A percentile compares a stretch with the other conserved stretches of the same genome.
phyloP scores from a whole-genome alignment of 2,329 filamentous ascomycete species.

The Cercospora brassicicola region DNA sequence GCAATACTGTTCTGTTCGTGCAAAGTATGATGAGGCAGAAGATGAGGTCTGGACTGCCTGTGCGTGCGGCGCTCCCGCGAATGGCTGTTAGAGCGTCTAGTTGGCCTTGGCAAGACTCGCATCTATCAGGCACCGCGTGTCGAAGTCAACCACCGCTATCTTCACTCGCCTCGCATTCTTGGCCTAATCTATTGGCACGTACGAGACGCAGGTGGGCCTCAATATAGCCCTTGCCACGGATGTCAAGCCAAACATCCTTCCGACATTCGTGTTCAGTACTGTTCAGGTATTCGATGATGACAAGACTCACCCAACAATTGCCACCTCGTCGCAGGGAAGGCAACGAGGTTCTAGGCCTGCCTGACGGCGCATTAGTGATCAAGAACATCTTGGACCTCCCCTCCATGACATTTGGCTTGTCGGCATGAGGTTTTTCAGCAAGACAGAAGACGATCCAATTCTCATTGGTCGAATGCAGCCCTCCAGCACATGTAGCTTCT shows the following conservation, averaged over 20 bases:
- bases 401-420: background rate
- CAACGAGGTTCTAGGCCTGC: background rate
- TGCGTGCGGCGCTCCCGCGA: background rate
- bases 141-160: background rate
- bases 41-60: background rate
- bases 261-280: background rate
- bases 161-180: background rate
- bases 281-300: background rate
- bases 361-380: background rate
- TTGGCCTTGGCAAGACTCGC: background rate
- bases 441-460: background rate
- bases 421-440: background rate
- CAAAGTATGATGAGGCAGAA: background rate
- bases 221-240: background rate
- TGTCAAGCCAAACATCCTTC: background rate
- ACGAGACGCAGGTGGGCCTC: background rate
- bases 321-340: background rate
- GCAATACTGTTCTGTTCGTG: background rate
- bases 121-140: background rate
- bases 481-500: background rate
- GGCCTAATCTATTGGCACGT: background rate
- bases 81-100: background rate
- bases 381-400: background rate
- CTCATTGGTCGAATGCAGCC: background rate
- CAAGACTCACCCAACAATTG: background rate